A percentile compares a stretch with the other conserved stretches of the same genome.
Conservation (phyloP, 2,329 filamentous ascomycete species). For the Hirsutella minnesotensis region DNA sequence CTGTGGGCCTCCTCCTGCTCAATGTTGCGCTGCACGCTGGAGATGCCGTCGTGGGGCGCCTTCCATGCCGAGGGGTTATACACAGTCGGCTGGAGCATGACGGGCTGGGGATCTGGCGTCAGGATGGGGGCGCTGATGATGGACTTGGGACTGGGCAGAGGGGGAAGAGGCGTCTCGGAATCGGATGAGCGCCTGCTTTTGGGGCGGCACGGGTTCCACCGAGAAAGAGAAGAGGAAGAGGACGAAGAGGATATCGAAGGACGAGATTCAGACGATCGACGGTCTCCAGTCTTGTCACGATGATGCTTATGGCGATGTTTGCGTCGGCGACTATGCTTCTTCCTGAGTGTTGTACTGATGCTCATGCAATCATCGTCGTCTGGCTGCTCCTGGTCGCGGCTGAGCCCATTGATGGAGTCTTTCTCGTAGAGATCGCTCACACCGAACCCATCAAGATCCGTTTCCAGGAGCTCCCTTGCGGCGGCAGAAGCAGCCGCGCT, state of each 20-base stretch:
- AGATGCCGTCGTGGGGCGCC: conserved; percentile 32
- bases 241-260: conserved; percentile 9
- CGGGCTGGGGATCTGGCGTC: conserved; percentile 33
- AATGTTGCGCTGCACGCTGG: conserved; percentile 45
- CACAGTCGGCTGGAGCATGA: conserved; percentile 44
- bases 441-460: conserved; percentile 26
- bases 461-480: conserved; percentile 32
- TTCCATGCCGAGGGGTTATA: conserved; percentile 33
- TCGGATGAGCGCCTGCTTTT: conserved; percentile 13
- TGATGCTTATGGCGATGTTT: conserved; percentile 22
- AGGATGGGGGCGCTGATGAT: conserved; percentile 40
- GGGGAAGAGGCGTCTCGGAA: background rate
- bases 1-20: conserved; percentile 44
- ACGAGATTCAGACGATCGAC: conserved; percentile 9
- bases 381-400: conserved; percentile 22
- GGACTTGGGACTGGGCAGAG: conserved; percentile 17
- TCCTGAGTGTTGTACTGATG: conserved; percentile 38
- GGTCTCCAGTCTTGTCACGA: conserved; percentile 13
- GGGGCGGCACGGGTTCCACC: conserved; percentile 13
- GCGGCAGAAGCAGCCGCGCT: conserved; percentile 45
- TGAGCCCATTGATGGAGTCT: conserved; percentile 15
- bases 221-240: conserved; percentile 5
- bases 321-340: conserved; percentile 24
- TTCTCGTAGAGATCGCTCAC: conserved; percentile 19
- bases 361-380: conserved; percentile 18